These are phyloP conservation scores for Pleurotus salmoneostramineus DNA, from an alignment of 768 basidiomycete species.

Conservation along the genomic window DNA sequence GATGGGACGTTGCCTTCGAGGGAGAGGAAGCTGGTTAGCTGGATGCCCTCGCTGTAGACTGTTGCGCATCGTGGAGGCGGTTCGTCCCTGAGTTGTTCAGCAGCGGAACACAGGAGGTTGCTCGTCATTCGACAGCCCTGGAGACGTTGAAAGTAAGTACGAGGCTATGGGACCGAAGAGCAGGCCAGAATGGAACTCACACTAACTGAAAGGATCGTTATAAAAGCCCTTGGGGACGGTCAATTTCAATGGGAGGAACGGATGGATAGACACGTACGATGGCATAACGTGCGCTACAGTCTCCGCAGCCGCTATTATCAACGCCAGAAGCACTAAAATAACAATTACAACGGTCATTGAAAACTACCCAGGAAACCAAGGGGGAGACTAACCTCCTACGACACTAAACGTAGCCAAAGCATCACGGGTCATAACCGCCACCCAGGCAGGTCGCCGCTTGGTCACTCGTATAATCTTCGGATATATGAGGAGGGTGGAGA, in stretches of 20 bases:
- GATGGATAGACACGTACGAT: neutral
- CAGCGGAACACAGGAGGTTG: neutral
- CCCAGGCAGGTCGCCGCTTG: neutral
- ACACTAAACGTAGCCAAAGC: neutral
- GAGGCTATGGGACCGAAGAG: neutral
- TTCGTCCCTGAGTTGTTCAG: neutral
- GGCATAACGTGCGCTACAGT: constrained; percentile 2
- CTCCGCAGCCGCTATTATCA: neutral
- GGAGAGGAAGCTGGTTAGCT: constrained; percentile 2
- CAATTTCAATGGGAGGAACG: neutral
- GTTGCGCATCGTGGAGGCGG: neutral
- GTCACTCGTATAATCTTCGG: neutral
- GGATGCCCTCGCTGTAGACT: neutral
- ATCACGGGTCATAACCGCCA: neutral
- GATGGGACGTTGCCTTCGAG: neutral
- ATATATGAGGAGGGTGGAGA: neutral
- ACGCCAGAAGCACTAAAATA: neutral
- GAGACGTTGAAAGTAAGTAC: neutral
- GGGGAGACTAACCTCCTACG: neutral
- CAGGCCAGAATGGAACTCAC: neutral
- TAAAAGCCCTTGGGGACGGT: neutral
- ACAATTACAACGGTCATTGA: neutral
- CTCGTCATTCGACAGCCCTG: constrained; percentile 7
- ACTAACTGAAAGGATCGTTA: neutral
- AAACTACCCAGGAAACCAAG: too few species aligned